phyloP scores from a whole-genome alignment of 352 stramenopile genomes.

The Phytophthora meadii region DNA sequence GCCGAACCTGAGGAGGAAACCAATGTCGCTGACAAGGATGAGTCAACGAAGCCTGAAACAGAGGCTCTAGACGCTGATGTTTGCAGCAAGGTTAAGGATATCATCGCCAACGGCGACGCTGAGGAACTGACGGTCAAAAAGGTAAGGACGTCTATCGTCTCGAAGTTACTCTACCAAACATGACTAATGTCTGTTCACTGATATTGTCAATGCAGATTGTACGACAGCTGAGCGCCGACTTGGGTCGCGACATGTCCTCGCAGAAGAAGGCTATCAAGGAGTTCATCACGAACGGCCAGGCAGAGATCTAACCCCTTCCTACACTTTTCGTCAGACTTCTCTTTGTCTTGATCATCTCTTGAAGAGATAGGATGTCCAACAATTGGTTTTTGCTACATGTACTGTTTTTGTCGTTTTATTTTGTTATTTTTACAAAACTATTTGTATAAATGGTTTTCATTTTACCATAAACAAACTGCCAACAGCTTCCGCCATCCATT shows the following conservation, averaged over 20 bases:
- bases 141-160: slow-evolving; percentile 35
- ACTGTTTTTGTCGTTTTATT: slow-evolving; percentile 1
- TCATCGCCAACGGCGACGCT: slow-evolving; percentile 78
- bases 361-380: background rate
- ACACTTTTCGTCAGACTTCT: background rate
- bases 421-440: slow-evolving; percentile 5
- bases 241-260: slow-evolving; percentile 70
- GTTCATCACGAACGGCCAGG: slow-evolving; percentile 63
- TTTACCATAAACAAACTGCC: background rate
- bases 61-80: slow-evolving; percentile 53
- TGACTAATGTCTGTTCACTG: slow-evolving; percentile 4
- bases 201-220: slow-evolving; percentile 56
- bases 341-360: background rate
- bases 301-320: slow-evolving; percentile 17
- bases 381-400: background rate
- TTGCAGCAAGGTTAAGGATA: slow-evolving; percentile 74
- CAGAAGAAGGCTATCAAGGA: slow-evolving; percentile 86
- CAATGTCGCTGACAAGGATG: slow-evolving; percentile 21
- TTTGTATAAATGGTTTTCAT: background rate
- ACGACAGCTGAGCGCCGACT: slow-evolving; percentile 67
- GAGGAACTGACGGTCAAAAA: slow-evolving; percentile 88
- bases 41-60: slow-evolving; percentile 16
- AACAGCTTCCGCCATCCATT: slow-evolving; percentile 51
- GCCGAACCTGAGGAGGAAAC: slow-evolving; percentile 24
- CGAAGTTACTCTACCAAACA: background rate